Base-by-base conservation (phyloP, 148 eudicot species). In the Simmondsia chinensis region DNA sequence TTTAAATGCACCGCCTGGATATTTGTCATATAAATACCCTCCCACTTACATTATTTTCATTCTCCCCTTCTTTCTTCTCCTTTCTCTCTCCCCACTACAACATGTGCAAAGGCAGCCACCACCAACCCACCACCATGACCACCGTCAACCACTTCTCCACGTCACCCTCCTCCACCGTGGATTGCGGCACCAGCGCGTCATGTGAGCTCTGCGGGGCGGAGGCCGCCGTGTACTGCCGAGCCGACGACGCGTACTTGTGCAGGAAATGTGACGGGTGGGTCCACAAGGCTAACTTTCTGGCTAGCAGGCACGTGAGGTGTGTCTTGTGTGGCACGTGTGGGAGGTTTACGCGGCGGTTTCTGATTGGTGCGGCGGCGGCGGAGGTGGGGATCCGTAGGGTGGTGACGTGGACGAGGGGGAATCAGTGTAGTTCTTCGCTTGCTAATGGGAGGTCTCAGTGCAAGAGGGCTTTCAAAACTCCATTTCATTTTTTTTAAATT, bases 241-340 rank as follows among this genome's bases (percentile, higher is more conserved):
- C 72, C 38, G 68, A 68, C 41, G 37, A 56, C 23, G 72, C 72
- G 1, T 68, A 48, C 42, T 21, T 68, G 11, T 68, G 72, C 54
- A 30, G 38, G 32, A 61, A 60, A 48, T 68, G 72, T 35, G 72
- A 68, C 40, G 31, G 34, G 4, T 56, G 58, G 72, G 72, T 68
- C 20, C 72, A 68, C 29, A 67, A 67, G 11, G 72, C 72, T 7
- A 68, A 68, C 54, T 68, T 68, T 63, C 30, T 68, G 9, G 72
- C 72, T 0, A 50, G 33, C 11, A 61, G 72, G 54, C 72, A 68
- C 22, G 10, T 52, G 39, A 49, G 72, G 14, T 55, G 62, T 43
- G 35, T 56, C 13, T 48, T 68, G 3, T 68, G 72, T 27, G 17
- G 12, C 63, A 56, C 63, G 5, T 68, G 72, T 17, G 67, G 46